phyloP scores from a whole-genome alignment of 2,329 filamentous ascomycete genomes.

The Talaromyces sp. region DNA sequence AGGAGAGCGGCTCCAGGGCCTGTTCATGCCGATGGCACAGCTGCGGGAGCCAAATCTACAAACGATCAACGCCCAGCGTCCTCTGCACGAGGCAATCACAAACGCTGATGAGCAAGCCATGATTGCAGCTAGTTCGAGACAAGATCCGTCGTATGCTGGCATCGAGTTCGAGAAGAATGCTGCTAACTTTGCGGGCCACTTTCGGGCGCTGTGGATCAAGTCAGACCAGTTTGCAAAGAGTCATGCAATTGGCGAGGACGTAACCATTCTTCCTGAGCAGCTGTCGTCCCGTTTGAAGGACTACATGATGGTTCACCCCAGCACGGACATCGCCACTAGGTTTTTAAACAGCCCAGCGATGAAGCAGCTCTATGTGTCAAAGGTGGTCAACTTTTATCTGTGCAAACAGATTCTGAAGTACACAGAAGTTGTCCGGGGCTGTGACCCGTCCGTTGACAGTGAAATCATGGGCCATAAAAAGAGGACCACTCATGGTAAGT shows the following conservation, averaged over 20 bases:
- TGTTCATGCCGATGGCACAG: background rate
- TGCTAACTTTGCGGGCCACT: background rate
- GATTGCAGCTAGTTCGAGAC: background rate
- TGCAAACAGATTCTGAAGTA: constrained; percentile 20
- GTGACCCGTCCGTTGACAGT: constrained; percentile 18
- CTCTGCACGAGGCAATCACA: background rate
- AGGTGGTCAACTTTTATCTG: constrained; percentile 25
- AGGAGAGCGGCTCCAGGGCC: background rate
- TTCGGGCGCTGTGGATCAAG: constrained; percentile 16
- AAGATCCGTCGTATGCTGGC: background rate
- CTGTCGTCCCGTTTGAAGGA: constrained; percentile 6
- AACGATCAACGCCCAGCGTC: background rate
- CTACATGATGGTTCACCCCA: constrained; percentile 18
- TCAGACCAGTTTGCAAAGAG: constrained; percentile 14
- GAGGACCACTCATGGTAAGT: constrained; percentile 18
- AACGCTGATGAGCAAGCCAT: background rate
- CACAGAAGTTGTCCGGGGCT: constrained; percentile 20
- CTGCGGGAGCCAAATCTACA: background rate
- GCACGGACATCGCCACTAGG: constrained; percentile 12
- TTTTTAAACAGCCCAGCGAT: constrained; percentile 21
- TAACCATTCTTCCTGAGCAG: background rate
- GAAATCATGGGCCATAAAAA: constrained; percentile 19
- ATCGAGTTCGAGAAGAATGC: constrained; percentile 6
- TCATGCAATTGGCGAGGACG: background rate
- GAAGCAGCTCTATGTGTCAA: constrained; percentile 21